Base-by-base conservation (phyloP, 2,329 filamentous ascomycete species). In the Malbranchea zuffiana region DNA sequence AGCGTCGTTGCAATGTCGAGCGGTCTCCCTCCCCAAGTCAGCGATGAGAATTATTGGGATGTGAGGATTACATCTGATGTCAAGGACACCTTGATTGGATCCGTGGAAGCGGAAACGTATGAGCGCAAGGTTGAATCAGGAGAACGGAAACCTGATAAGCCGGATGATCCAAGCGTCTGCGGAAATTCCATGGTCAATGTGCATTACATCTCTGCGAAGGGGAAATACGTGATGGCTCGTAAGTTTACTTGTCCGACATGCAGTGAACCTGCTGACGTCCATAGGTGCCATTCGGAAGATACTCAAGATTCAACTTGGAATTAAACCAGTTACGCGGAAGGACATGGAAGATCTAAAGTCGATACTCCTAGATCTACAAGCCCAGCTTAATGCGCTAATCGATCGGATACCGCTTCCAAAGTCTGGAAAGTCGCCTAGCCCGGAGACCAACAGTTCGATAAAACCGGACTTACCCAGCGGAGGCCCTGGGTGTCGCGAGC, bases 1-100 rank as follows among this genome's bases (percentile, higher is more conserved):
- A 53, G 63, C n/a, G 57, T 66, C 7, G 60, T 68, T n/a, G 61
- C 65, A 2, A 65, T 68, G 53, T 65, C 65, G 3, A 66, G 63
- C 32, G 66, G 66, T 2, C 50, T 68, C 8, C 65, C 65, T 5
- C 65, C 65, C 6, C 48, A 67, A 16, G 60, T 68, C 10, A 59
- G 58, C 23, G 63, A 66, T 24, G 64, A 68, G 36, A 60, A 60
- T 32, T 67, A 63, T 25, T 68, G 62, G 56, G 65, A 70, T 45
- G 65, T 68, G 1, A 53, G 59, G 6, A 57, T 63, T 37, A 59
- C 61, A 3, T 67, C 60, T 30, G 65, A 68, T 47, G 52, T 69
- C 4, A 65, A 67, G 42, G 66, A 69, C 37, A 62, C 60, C 1
- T 49, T 61, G 6, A 40, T 65, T 7, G 60, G 60, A 2, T 60